phyloP scores from a whole-genome alignment of 305 asterid species.

The Caryopteris hybrid region DNA sequence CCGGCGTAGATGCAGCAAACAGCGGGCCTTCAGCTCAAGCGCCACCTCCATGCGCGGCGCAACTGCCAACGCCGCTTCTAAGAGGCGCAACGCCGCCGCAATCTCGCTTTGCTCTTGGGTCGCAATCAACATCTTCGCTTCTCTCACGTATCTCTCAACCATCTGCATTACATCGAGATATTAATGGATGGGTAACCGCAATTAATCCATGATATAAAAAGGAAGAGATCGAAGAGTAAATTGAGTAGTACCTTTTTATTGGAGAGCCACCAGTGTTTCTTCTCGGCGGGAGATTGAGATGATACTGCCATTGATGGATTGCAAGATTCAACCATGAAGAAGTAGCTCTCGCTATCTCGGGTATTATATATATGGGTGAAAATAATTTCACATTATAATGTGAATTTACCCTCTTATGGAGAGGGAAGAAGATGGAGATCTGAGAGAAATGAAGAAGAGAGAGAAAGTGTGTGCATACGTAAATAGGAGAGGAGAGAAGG shows the following conservation, averaged over 20 bases:
- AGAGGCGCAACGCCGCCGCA: slow-evolving; percentile 55
- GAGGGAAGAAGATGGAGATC: slow-evolving; percentile 15
- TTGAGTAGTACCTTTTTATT: slow-evolving; percentile 53
- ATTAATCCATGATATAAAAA: neutral
- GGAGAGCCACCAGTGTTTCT: slow-evolving; percentile 95
- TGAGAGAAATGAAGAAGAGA: slow-evolving; percentile 4
- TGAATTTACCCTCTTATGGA: slow-evolving; percentile 18
- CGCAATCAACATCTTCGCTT: slow-evolving; percentile 61
- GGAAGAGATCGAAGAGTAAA: neutral
- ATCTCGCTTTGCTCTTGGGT: slow-evolving; percentile 53
- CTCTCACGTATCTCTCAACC: slow-evolving; percentile 77
- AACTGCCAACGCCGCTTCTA: slow-evolving; percentile 67
- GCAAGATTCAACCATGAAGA: slow-evolving; percentile 31
- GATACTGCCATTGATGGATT: slow-evolving; percentile 53
- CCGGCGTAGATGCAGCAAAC: slow-evolving; percentile 62
- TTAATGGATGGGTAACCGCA: neutral
- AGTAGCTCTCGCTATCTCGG: neutral
- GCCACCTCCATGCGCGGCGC: slow-evolving; percentile 77
- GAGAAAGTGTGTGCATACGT: neutral
- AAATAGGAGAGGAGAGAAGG: slow-evolving; percentile 19
- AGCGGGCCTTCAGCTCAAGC: slow-evolving; percentile 74
- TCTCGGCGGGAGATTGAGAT: slow-evolving; percentile 50
- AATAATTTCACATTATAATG: slow-evolving; percentile 18
- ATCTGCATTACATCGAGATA: slow-evolving; percentile 36
- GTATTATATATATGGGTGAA: slow-evolving; percentile 7